These are phyloP conservation scores for Leptodontidium sp. DNA, from an alignment of 2,329 filamentous ascomycete species.

Conservation along the genomic window DNA sequence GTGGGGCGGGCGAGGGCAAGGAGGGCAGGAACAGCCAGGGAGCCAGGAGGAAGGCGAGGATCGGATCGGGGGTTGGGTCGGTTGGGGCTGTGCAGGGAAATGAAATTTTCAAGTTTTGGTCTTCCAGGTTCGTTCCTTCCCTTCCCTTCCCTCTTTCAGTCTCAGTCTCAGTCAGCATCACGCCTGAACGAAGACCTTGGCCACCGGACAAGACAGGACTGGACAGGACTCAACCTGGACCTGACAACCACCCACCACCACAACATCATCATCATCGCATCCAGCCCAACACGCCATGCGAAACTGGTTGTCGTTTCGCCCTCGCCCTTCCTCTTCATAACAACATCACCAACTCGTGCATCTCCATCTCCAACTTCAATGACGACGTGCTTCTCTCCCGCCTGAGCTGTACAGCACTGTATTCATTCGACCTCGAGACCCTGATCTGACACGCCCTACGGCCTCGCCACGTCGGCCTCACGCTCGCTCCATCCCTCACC, in stretches of 20 bases:
- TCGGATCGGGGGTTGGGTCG: neutral
- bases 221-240: neutral
- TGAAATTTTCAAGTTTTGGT: neutral
- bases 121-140: neutral
- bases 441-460: neutral
- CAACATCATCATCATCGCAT: neutral
- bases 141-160: neutral
- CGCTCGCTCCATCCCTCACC: conserved; percentile 1
- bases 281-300: neutral
- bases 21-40: no score
- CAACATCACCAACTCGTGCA: neutral
- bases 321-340: conserved; percentile 10
- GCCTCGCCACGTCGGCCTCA: conserved; percentile 15
- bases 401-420: neutral
- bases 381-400: neutral
- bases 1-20: no score
- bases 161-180: neutral
- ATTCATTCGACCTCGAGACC: no score
- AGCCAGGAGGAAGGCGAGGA: neutral
- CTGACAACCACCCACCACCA: neutral
- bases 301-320: conserved; percentile 8
- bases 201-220: neutral
- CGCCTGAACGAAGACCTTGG: neutral
- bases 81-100: conserved; percentile 15
- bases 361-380: neutral